These are phyloP conservation scores for Podospora comata DNA, from an alignment of 495 filamentous ascomycete species.

Conservation along the genomic window DNA sequence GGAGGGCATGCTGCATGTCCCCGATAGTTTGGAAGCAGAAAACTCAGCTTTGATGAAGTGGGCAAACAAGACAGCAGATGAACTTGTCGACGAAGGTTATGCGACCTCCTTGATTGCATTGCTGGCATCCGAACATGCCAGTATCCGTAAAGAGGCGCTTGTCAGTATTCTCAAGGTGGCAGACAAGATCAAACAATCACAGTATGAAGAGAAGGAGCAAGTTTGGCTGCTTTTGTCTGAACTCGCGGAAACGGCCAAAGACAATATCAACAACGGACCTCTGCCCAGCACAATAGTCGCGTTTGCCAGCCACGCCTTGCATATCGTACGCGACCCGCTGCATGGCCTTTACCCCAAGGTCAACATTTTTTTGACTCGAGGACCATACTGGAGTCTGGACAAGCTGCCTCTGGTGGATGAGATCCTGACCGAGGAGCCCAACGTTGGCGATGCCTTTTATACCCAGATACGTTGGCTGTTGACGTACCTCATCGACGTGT, in stretches of 20 bases:
- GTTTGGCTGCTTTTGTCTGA: conserved; percentile 74
- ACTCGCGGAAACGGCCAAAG: conserved; percentile 65
- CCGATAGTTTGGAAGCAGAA: conserved; percentile 45
- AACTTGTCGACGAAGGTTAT: conserved; percentile 69
- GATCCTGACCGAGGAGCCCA: conserved; percentile 66
- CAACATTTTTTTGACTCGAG: conserved; percentile 76
- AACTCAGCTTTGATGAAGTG: conserved; percentile 61
- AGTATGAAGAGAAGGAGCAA: conserved; percentile 72
- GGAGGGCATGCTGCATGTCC: conserved; percentile 35
- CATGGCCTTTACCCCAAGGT: conserved; percentile 83
- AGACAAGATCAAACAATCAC: conserved; percentile 62
- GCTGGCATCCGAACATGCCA: conserved; percentile 67
- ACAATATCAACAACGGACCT: conserved; percentile 52
- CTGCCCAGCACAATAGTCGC: conserved; percentile 69
- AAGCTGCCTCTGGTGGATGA: conserved; percentile 75
- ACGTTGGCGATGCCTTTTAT: conserved; percentile 69
- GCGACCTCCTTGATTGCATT: conserved; percentile 65
- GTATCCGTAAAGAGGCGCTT: conserved; percentile 75
- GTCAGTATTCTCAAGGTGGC: conserved; percentile 62
- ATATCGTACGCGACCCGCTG: conserved; percentile 69
- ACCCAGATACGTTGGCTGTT: conserved; percentile 79
- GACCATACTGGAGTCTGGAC: conserved; percentile 68
- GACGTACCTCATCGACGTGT: conserved; percentile 65
- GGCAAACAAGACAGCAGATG: conserved; percentile 68
- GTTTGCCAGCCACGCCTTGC: conserved; percentile 67